Percentiles rank a stretch among this genome's conserved stretches.
Conservation (phyloP, 2,329 filamentous ascomycete species). For the Fusarium foetens region DNA sequence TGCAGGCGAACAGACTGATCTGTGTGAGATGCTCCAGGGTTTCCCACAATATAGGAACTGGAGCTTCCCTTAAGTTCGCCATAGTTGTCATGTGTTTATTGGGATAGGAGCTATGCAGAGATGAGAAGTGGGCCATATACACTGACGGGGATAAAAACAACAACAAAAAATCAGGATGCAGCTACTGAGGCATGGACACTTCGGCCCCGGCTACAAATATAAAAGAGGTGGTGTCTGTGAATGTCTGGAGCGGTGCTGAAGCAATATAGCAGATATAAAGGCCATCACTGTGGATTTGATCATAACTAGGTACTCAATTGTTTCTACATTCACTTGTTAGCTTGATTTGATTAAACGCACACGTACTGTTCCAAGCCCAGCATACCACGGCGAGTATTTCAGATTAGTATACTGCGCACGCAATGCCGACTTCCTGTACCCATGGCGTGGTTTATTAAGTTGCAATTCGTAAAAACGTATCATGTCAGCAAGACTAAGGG, state of each 20-base stretch:
- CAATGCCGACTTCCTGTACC: background rate
- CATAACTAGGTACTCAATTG: background rate
- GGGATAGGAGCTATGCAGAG: conserved; percentile 7
- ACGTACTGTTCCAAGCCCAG: background rate
- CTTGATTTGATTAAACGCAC: background rate
- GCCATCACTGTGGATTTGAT: conserved; percentile 2
- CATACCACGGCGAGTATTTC: background rate
- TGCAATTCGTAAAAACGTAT: background rate
- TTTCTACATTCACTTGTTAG: background rate
- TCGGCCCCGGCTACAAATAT: background rate
- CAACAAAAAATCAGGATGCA: background rate
- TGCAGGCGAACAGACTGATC: conserved; percentile 39
- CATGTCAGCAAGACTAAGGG: background rate
- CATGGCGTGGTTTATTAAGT: no score
- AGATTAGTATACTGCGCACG: background rate
- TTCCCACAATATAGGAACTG: conserved; percentile 21
- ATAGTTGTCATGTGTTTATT: conserved; percentile 18
- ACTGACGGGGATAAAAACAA: conserved; percentile 1
- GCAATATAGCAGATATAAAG: background rate
- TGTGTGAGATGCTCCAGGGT: conserved; percentile 21
- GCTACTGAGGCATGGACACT: background rate
- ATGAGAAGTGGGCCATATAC: conserved; percentile 9
- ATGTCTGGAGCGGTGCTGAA: background rate
- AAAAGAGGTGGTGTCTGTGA: background rate
- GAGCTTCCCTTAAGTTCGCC: conserved; percentile 26